Conservation (phyloP, 768 basidiomycete genomes). For the Lepiota brunneoincarnata region DNA sequence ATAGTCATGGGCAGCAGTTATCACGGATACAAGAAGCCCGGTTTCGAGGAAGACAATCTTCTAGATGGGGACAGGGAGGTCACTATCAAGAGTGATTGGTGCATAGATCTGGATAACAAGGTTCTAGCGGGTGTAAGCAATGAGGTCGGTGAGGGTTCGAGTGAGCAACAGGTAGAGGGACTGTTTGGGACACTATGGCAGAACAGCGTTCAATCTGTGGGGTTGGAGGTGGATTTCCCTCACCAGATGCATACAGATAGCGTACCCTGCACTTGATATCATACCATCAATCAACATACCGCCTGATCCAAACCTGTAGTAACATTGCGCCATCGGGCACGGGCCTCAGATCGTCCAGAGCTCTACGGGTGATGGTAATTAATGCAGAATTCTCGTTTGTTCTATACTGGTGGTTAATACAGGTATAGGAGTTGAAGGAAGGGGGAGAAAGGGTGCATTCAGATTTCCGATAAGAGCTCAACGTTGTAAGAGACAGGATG, state of each 20-base stretch:
- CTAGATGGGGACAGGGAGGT: background rate
- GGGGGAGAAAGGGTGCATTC: constrained; percentile 2
- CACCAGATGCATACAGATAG: background rate
- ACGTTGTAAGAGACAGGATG: background rate
- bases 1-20: background rate
- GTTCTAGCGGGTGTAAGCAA: background rate
- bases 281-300: too few relatives aligned
- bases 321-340: background rate
- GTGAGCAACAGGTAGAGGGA: background rate
- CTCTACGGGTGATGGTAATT: constrained; percentile 1
- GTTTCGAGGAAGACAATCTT: background rate
- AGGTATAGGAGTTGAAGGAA: background rate
- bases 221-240: background rate
- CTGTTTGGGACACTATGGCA: background rate
- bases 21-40: background rate
- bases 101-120: background rate
- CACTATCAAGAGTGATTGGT: background rate
- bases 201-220: background rate
- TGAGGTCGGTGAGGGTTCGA: too few relatives aligned
- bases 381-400: background rate
- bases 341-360: background rate
- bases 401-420: constrained; percentile 4
- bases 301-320: too few relatives aligned
- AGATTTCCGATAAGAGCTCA: background rate
- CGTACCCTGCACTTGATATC: background rate